phyloP scores from a whole-genome alignment of 768 basidiomycete species.

The Tricholomella constricta region DNA sequence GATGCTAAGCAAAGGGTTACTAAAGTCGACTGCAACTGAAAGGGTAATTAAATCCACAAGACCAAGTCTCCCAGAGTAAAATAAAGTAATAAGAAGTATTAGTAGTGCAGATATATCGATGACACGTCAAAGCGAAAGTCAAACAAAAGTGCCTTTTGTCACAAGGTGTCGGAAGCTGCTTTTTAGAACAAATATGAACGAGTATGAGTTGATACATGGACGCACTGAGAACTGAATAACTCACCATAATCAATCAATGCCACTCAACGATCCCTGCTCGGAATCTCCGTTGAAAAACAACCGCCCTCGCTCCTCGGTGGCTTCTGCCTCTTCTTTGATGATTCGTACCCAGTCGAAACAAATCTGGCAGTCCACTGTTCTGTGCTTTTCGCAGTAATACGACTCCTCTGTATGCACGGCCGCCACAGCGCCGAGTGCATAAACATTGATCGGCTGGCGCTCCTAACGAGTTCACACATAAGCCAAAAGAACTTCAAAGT shows the following conservation, averaged over 20 bases:
- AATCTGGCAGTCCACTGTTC: conserved; percentile 27
- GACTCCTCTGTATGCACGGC: conserved; percentile 9
- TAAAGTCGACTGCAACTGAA: too few relatives aligned
- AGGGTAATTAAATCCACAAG: too few relatives aligned
- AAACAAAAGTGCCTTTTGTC: too few relatives aligned
- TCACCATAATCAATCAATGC: background rate
- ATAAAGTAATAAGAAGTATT: too few relatives aligned
- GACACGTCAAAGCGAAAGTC: too few relatives aligned
- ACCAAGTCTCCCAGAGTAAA: too few relatives aligned
- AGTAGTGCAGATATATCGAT: too few relatives aligned
- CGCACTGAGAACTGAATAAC: too few relatives aligned
- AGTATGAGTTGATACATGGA: too few relatives aligned
- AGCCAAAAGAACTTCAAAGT: background rate
- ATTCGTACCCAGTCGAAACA: conserved; percentile 40
- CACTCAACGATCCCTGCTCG: background rate
- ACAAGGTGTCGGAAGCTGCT: too few relatives aligned
- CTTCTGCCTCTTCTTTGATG: conserved; percentile 27
- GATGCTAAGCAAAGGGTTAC: too few relatives aligned
- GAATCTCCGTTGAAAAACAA: conserved; percentile 22
- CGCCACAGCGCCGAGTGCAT: conserved; percentile 20
- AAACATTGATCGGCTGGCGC: conserved; percentile 23
- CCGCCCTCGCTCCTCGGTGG: conserved; percentile 21
- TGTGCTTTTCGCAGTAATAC: conserved; percentile 31
- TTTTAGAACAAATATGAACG: too few relatives aligned
- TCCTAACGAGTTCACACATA: conserved; percentile 14